phyloP scores from a whole-genome alignment of 2,329 filamentous ascomycete species.

The Ampelomyces quisqualis region DNA sequence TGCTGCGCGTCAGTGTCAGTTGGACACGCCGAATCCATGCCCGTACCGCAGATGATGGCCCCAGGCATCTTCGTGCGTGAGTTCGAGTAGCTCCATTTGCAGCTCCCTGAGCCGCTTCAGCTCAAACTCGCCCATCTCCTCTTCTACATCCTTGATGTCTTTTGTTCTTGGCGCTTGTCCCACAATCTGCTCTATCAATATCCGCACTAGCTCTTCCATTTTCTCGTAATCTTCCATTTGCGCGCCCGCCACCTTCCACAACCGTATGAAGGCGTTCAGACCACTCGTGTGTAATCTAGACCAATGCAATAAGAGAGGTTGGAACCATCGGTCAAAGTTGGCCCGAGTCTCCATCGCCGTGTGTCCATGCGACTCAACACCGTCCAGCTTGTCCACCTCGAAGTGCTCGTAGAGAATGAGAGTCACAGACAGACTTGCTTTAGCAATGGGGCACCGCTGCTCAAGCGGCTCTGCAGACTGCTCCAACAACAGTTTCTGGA shows the following conservation, averaged over 20 bases:
- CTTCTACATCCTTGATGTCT: slow-evolving; percentile 83
- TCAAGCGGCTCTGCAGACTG: slow-evolving; percentile 72
- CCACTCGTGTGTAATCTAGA: slow-evolving; percentile 83
- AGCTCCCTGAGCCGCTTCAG: slow-evolving; percentile 74
- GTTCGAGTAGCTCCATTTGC: slow-evolving; percentile 89
- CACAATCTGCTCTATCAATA: slow-evolving; percentile 85
- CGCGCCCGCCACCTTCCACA: slow-evolving; percentile 91
- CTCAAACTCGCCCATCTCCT: slow-evolving; percentile 83
- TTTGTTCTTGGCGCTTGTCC: slow-evolving; percentile 79
- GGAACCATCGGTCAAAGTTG: slow-evolving; percentile 83
- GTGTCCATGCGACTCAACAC: slow-evolving; percentile 75
- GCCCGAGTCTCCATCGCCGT: slow-evolving; percentile 71
- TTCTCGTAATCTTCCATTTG: slow-evolving; percentile 88
- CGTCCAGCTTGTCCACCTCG: slow-evolving; percentile 80
- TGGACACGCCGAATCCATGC: slow-evolving; percentile 1
- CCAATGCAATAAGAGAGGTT: slow-evolving; percentile 88
- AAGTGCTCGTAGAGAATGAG: slow-evolving; percentile 93
- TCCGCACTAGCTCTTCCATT: slow-evolving; percentile 85
- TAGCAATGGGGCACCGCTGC: slow-evolving; percentile 81
- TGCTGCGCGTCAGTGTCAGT: slow-evolving; percentile 31
- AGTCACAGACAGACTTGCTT: slow-evolving; percentile 83
- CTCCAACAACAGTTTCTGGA: slow-evolving; percentile 87
- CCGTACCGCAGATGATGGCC: slow-evolving; percentile 72
- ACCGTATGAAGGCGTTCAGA: slow-evolving; percentile 80
- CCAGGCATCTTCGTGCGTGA: slow-evolving; percentile 94